These are phyloP conservation scores for Clavispora santaluciae DNA, from an alignment of 805 yeast species.

Conservation along the genomic window DNA sequence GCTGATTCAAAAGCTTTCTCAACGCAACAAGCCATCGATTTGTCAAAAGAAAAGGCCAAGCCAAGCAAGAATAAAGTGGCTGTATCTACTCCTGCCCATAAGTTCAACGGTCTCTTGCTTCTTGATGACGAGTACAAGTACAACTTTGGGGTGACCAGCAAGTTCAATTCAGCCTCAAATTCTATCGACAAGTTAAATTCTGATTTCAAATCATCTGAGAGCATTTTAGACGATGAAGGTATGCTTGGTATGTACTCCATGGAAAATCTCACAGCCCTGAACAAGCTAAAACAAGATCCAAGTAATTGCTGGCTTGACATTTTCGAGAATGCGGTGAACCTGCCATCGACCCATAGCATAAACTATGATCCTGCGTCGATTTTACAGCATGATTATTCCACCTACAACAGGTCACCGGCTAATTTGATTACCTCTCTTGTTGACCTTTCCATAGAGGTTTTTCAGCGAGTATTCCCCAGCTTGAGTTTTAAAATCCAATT, in stretches of 20 bases:
- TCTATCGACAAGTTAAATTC: slow-evolving; percentile 31
- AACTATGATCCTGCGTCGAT: slow-evolving; percentile 29
- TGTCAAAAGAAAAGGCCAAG: slow-evolving; percentile 17
- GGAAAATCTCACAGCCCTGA: background rate
- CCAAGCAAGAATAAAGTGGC: slow-evolving; percentile 12
- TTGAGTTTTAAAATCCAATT: slow-evolving; percentile 77
- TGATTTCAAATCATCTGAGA: background rate
- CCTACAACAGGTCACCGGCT: slow-evolving; percentile 3
- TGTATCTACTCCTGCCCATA: slow-evolving; percentile 17
- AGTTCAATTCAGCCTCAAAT: slow-evolving; percentile 21
- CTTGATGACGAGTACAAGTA: slow-evolving; percentile 47
- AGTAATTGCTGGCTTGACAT: slow-evolving; percentile 24
- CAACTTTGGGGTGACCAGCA: slow-evolving; percentile 53
- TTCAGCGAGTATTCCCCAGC: slow-evolving; percentile 63
- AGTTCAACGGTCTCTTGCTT: slow-evolving; percentile 20
- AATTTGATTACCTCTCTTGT: slow-evolving; percentile 41
- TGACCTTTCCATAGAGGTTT: slow-evolving; percentile 76
- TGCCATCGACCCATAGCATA: slow-evolving; percentile 23
- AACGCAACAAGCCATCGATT: slow-evolving; percentile 6
- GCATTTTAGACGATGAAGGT: background rate
- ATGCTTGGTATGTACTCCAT: background rate
- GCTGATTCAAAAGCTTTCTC: slow-evolving; percentile 33
- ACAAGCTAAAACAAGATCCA: background rate
- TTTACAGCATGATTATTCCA: slow-evolving; percentile 21
- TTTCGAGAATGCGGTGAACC: slow-evolving; percentile 23